Percentiles rank a stretch among this genome's conserved stretches.
Conservation (phyloP, 148 eudicot genomes). For the Polygonum maritimum region DNA sequence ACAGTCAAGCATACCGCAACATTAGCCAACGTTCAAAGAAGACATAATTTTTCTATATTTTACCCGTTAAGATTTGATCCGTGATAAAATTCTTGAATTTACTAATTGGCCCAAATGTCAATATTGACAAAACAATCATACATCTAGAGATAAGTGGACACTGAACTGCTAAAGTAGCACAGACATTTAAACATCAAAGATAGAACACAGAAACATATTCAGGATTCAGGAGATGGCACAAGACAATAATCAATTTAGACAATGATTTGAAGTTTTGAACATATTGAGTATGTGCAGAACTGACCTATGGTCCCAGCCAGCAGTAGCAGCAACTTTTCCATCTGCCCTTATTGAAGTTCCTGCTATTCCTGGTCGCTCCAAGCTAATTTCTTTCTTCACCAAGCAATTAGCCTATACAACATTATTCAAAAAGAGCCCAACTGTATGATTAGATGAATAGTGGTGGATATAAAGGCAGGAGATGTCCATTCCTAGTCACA, state of each 20-base stretch:
- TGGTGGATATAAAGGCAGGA: background rate
- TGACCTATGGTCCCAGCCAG: conserved; percentile 95
- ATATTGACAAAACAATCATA: background rate
- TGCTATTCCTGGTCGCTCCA: conserved; percentile 86
- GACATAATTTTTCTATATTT: background rate
- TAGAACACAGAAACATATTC: background rate
- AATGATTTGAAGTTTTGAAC: background rate
- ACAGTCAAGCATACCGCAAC: background rate
- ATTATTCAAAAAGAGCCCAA: background rate
- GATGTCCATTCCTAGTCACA: background rate
- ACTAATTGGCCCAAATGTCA: background rate
- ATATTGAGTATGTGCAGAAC: background rate
- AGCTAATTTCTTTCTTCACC: conserved; percentile 69
- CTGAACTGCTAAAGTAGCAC: background rate
- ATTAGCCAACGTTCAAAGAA: background rate
- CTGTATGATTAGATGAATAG: background rate
- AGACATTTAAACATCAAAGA: background rate
- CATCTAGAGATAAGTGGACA: background rate
- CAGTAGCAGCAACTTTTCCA: conserved; percentile 72
- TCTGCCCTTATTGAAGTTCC: conserved; percentile 66
- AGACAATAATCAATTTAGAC: background rate
- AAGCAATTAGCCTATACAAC: conserved; percentile 45
- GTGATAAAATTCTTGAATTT: background rate
- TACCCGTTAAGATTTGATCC: background rate
- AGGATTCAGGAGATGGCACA: background rate